Evolutionary conservation across 805 yeast genomes (phyloP).

Genomic region (Barnettozyma sp.): DNA sequence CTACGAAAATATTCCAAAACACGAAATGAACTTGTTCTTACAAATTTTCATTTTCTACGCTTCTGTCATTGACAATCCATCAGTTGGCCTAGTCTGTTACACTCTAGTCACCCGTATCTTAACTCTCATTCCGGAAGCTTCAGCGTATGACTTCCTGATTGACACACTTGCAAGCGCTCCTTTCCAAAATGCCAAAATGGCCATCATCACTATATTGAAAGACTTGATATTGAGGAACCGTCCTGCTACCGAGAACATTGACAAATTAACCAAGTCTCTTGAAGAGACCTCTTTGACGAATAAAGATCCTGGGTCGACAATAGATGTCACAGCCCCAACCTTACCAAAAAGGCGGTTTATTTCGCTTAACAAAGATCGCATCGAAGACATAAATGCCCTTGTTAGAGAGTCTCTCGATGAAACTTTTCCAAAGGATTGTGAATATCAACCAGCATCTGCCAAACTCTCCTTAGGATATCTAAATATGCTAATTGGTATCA

Average conservation of each 20-base stretch:
- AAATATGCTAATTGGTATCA: conserved; percentile 42
- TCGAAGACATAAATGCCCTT: conserved; percentile 36
- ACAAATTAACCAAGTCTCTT: conserved; percentile 8
- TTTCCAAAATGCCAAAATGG: conserved; percentile 50
- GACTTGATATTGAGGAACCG: conserved; percentile 45
- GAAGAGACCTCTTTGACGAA: conserved; percentile 6
- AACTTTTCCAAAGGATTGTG: conserved; percentile 14
- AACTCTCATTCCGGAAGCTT: conserved; percentile 47
- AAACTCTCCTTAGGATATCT: conserved; percentile 47
- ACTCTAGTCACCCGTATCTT: conserved; percentile 61
- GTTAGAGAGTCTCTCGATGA: conserved; percentile 33
- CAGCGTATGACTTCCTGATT: conserved; percentile 50
- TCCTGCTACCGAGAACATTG: conserved; percentile 8
- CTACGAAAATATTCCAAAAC: conserved; percentile 25
- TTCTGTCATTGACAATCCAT: conserved; percentile 31
- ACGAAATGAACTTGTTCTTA: conserved; percentile 32
- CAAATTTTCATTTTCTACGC: conserved; percentile 35
- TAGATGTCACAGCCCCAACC: conserved; percentile 18
- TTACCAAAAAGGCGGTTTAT: conserved; percentile 41
- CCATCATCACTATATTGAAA: conserved; percentile 60
- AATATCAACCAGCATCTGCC: conserved; percentile 26
- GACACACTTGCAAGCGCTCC: conserved; percentile 67
- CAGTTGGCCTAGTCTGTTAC: conserved; percentile 38
- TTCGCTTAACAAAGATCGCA: conserved; percentile 35
- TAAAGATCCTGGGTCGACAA: conserved; percentile 3